A percentile compares a stretch with the other conserved stretches of the same genome.
These are phyloP conservation scores for Colletotrichum graminicola DNA, from an alignment of 2,329 filamentous ascomycete genomes.

Conservation along the genomic window DNA sequence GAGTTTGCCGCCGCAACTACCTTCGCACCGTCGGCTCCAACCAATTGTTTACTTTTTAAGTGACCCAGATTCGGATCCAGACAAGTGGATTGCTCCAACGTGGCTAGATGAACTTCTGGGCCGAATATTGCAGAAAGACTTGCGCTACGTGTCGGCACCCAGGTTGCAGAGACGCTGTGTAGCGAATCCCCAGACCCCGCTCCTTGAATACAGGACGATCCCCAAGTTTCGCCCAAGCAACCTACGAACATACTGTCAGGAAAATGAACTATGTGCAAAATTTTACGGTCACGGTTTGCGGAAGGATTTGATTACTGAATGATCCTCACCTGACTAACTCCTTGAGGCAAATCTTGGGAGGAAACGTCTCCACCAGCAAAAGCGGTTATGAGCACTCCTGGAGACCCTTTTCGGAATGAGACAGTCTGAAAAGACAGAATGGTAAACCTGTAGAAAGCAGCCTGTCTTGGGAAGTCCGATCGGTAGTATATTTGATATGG, in stretches of 20 bases:
- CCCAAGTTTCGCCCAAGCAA: neutral
- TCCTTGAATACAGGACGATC: neutral
- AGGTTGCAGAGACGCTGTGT: neutral
- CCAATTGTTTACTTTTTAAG: neutral
- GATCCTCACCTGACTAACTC: neutral
- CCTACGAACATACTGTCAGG: neutral
- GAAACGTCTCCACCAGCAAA: neutral
- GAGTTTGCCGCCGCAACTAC: neutral
- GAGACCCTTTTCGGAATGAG: rapidly evolving
- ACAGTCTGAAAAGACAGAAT: neutral
- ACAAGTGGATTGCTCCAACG: neutral
- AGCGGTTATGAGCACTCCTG: neutral
- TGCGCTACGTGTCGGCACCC: neutral
- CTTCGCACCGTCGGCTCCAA: neutral
- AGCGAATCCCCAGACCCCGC: neutral
- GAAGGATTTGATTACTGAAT: neutral
- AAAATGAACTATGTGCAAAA: neutral
- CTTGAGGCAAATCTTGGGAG: neutral
- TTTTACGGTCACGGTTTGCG: neutral
- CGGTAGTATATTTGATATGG: neutral
- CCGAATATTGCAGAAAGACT: neutral
- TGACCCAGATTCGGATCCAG: neutral
- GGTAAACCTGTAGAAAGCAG: neutral
- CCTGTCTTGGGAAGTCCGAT: neutral
- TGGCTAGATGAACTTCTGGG: neutral